Conservation (phyloP, 208 protist genomes). For the Trypanosoma mega region DNA sequence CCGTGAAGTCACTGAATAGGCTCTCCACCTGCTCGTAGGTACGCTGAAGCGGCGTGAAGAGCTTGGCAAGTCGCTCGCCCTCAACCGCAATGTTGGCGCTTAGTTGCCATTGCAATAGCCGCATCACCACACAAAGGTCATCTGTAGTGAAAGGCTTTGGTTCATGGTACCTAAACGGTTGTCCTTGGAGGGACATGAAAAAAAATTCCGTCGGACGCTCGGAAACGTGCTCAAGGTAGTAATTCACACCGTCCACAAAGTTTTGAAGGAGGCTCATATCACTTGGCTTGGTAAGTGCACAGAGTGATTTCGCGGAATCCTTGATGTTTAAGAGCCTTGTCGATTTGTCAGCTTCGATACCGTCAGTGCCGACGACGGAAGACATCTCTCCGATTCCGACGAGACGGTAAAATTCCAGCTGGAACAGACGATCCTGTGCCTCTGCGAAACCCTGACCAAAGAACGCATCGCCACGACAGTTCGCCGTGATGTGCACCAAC, state of each 20-base stretch:
- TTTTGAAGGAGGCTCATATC: constrained; percentile 33
- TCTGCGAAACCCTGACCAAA: constrained; percentile 62
- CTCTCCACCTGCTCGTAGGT: constrained; percentile 44
- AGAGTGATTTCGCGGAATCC: constrained; percentile 38
- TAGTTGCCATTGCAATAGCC: constrained; percentile 59
- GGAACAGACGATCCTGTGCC: constrained; percentile 67
- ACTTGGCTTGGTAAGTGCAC: constrained; percentile 20
- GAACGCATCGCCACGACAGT: constrained; percentile 51
- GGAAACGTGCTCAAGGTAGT: constrained; percentile 36
- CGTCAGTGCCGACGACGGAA: constrained; percentile 34
- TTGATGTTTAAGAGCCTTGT: constrained; percentile 52
- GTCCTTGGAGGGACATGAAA: constrained; percentile 47
- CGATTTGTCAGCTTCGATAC: constrained; percentile 28
- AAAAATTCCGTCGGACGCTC: constrained; percentile 67
- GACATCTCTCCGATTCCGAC: constrained; percentile 35
- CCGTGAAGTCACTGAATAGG: constrained; percentile 42
- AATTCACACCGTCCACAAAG: constrained; percentile 59
- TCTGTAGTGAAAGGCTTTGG: constrained; percentile 36
- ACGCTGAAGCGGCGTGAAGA: constrained; percentile 38
- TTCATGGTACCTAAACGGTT: constrained; percentile 41
- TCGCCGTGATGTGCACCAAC: constrained; percentile 48
- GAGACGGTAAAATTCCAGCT: constrained; percentile 59
- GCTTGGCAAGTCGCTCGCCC: constrained; percentile 37
- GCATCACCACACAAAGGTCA: constrained; percentile 45
- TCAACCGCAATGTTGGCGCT: constrained; percentile 42